Evolutionary conservation across 495 filamentous ascomycete species (phyloP).

Genomic region (Lophiotrema nucula): DNA sequence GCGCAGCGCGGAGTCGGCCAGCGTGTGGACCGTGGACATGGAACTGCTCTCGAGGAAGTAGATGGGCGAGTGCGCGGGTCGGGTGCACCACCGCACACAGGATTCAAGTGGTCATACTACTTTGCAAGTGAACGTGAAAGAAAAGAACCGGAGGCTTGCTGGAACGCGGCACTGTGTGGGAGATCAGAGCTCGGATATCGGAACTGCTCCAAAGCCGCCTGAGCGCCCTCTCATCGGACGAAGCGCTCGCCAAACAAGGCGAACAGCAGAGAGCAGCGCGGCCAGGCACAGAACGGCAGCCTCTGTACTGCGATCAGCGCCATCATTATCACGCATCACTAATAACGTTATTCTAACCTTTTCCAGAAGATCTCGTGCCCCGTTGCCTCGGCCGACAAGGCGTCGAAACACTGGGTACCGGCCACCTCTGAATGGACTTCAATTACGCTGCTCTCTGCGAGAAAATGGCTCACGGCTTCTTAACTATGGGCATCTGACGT

Average conservation of each 20-base stretch:
- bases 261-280: neutral
- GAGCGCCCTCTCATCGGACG: slow-evolving; percentile 14
- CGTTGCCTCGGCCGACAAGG: slow-evolving; percentile 17
- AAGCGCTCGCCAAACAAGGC: neutral
- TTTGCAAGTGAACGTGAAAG: neutral
- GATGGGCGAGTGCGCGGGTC: neutral
- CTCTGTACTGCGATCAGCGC: neutral
- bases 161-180: neutral
- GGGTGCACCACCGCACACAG: neutral
- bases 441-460: neutral
- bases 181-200: slow-evolving; percentile 18
- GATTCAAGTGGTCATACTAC: too few species aligned
- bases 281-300: neutral
- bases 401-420: too few species aligned
- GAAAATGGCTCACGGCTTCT: slow-evolving; percentile 30
- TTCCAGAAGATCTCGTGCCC: neutral
- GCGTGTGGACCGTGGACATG: slow-evolving; percentile 1
- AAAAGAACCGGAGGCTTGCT: neutral
- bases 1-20: slow-evolving; percentile 17
- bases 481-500: neutral
- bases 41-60: too few species aligned
- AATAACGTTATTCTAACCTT: slow-evolving; percentile 19
- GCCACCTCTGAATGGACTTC: slow-evolving; percentile 4
- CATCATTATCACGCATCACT: slow-evolving; percentile 24
- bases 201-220: slow-evolving; percentile 15